Evolutionary conservation across 441 rosid genomes (phyloP).

Genomic region (Aleurites moluccanus): DNA sequence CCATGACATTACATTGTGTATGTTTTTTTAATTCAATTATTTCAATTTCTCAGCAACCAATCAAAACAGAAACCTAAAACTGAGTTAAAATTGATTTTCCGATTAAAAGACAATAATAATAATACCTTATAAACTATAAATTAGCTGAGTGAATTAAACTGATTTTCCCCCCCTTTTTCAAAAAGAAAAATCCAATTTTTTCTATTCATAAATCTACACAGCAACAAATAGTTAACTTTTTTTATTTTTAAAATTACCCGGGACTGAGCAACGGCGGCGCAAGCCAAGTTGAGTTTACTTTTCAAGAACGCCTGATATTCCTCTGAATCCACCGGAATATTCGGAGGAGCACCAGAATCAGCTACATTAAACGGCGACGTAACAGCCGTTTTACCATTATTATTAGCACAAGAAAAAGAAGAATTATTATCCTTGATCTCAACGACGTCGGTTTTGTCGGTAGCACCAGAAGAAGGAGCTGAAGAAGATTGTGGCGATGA

Average conservation of each 20-base stretch:
- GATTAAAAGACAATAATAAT: background rate
- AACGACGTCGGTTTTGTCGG: slow-evolving; percentile 36
- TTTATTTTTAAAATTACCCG: slow-evolving; percentile 37
- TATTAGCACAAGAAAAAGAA: slow-evolving; percentile 1
- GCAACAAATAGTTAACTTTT: background rate
- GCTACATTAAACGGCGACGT: slow-evolving; percentile 21
- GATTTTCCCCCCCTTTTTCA: background rate
- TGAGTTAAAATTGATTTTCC: background rate
- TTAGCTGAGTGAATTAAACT: background rate
- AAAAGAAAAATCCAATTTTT: background rate
- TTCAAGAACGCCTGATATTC: slow-evolving; percentile 59
- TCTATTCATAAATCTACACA: slow-evolving; percentile 1
- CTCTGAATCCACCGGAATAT: slow-evolving; percentile 43
- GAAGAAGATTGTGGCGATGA: slow-evolving; percentile 34
- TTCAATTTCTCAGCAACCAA: slow-evolving; percentile 2
- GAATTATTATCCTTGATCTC: slow-evolving; percentile 27
- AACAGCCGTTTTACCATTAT: background rate
- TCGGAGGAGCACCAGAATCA: slow-evolving; percentile 11
- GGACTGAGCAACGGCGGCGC: slow-evolving; percentile 67
- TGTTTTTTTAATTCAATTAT: background rate
- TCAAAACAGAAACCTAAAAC: slow-evolving; percentile 10
- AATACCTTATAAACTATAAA: background rate
- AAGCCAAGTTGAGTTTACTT: slow-evolving; percentile 63
- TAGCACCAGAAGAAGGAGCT: too few relatives aligned
- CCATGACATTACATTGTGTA: background rate